phyloP scores from a whole-genome alignment of 495 filamentous ascomycete genomes.

The Astrothelium macrocarpum region DNA sequence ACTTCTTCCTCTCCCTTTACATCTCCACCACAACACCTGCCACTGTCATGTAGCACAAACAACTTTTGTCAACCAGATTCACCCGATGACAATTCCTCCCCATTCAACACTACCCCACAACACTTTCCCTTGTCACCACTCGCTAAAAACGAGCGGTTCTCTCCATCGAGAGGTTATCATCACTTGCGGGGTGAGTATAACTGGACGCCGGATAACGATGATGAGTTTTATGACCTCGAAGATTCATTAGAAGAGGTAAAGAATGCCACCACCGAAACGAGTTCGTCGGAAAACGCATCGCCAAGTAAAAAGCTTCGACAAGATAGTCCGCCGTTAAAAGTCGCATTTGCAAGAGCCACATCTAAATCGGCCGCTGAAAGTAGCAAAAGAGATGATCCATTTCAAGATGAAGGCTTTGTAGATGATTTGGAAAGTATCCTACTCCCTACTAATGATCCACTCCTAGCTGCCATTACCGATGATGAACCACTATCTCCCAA shows the following conservation, averaged over 20 bases:
- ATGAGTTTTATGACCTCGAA: constrained; percentile 17
- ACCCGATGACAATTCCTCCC: constrained; percentile 43
- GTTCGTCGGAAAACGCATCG: neutral
- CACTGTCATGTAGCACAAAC: constrained; percentile 17
- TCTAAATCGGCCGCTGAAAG: neutral
- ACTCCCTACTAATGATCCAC: constrained; percentile 34
- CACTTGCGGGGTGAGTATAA: constrained; percentile 54
- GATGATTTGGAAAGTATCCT: constrained; percentile 31
- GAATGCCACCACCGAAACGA: neutral
- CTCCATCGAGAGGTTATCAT: constrained; percentile 20
- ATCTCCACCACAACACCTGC: constrained; percentile 30
- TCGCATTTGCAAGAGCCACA: constrained; percentile 11
- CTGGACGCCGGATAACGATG: neutral
- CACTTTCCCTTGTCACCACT: constrained; percentile 33
- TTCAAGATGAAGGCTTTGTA: constrained; percentile 14
- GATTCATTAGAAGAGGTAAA: neutral
- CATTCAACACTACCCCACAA: constrained; percentile 42
- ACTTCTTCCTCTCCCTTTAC: constrained; percentile 34
- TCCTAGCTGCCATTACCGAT: constrained; percentile 31
- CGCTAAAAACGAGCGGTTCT: constrained; percentile 23
- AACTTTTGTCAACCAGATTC: constrained; percentile 11
- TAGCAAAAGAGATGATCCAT: neutral
- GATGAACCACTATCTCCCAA: constrained; percentile 20
- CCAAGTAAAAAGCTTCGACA: neutral
- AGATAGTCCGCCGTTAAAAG: constrained; percentile 8